A percentile compares a stretch with the other conserved stretches of the same genome.
These are phyloP conservation scores for Epichloe gansuensis DNA, from an alignment of 2,329 filamentous ascomycete species.

Conservation along the genomic window DNA sequence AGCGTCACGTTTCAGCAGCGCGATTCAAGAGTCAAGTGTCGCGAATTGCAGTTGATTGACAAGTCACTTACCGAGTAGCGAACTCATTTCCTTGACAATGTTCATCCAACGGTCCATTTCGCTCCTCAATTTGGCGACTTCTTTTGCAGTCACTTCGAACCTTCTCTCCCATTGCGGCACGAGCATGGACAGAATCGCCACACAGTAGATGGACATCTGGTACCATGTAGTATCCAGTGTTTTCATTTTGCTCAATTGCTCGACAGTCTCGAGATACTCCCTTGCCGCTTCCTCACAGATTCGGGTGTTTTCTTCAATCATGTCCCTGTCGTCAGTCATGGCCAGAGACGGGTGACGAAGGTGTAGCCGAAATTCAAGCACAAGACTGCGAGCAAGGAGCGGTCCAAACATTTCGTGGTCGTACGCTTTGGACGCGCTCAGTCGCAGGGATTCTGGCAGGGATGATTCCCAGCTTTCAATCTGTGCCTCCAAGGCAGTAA, in stretches of 20 bases:
- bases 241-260: slow-evolving; percentile 48
- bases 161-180: slow-evolving; percentile 57
- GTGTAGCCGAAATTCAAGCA: slow-evolving; percentile 45
- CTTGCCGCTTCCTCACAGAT: slow-evolving; percentile 54
- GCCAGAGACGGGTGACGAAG: slow-evolving; percentile 50
- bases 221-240: slow-evolving; percentile 71
- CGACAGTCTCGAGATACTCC: slow-evolving; percentile 48
- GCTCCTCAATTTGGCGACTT: slow-evolving; percentile 45
- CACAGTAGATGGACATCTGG: slow-evolving; percentile 56
- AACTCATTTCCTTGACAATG: slow-evolving; percentile 53
- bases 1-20: slow-evolving; percentile 3
- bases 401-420: slow-evolving; percentile 37
- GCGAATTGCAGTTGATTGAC: not conserved
- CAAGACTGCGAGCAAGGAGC: slow-evolving; percentile 40
- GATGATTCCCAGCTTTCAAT: slow-evolving; percentile 49
- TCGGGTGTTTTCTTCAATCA: slow-evolving; percentile 48
- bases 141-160: slow-evolving; percentile 41
- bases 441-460: slow-evolving; percentile 47
- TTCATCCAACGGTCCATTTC: slow-evolving; percentile 61
- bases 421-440: slow-evolving; percentile 27
- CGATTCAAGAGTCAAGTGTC: not conserved
- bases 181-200: slow-evolving; percentile 59
- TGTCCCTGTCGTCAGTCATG: slow-evolving; percentile 37
- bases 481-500: slow-evolving; percentile 53
- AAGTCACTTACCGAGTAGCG: slow-evolving; percentile 43